These are phyloP conservation scores for Hirsutella minnesotensis DNA, from an alignment of 2,329 filamentous ascomycete genomes.

Conservation along the genomic window DNA sequence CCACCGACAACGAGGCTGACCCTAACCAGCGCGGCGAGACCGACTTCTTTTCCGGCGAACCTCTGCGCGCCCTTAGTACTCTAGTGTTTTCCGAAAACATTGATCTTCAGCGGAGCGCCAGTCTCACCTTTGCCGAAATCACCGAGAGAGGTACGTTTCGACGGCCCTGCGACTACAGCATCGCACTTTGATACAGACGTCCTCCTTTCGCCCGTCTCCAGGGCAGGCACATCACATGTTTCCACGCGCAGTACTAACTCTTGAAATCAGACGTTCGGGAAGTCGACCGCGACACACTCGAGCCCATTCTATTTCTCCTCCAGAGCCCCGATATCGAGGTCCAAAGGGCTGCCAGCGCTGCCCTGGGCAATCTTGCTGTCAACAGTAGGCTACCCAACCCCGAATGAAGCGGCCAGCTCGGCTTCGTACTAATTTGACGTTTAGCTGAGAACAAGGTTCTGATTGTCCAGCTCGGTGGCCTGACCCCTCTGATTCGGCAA, in stretches of 20 bases:
- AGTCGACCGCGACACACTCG: slow-evolving; percentile 87
- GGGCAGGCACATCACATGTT: background rate
- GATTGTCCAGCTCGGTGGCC: slow-evolving; percentile 84
- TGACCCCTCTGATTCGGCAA: slow-evolving; percentile 86
- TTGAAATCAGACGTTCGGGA: slow-evolving; percentile 71
- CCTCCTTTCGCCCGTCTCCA: background rate
- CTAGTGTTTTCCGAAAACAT: slow-evolving; percentile 98
- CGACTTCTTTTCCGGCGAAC: slow-evolving; percentile 96
- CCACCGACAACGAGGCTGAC: background rate
- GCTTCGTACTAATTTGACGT: slow-evolving; percentile 21
- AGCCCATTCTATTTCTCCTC: slow-evolving; percentile 89
- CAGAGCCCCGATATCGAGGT: slow-evolving; percentile 96
- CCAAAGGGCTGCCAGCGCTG: slow-evolving; percentile 89
- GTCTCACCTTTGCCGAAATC: slow-evolving; percentile 96
- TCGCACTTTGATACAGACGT: background rate
- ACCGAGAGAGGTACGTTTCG: slow-evolving; percentile 75
- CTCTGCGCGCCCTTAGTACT: slow-evolving; percentile 84
- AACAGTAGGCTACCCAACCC: slow-evolving; percentile 56
- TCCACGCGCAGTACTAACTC: slow-evolving; percentile 1
- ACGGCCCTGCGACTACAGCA: background rate
- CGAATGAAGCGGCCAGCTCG: background rate
- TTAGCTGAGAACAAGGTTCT: slow-evolving; percentile 93
- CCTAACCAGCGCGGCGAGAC: slow-evolving; percentile 71
- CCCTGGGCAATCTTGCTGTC: slow-evolving; percentile 88
- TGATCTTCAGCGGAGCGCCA: slow-evolving; percentile 91